These are phyloP conservation scores for Oryza longistaminata DNA, from an alignment of 176 grass and related monocot species.

Conservation along the genomic window DNA sequence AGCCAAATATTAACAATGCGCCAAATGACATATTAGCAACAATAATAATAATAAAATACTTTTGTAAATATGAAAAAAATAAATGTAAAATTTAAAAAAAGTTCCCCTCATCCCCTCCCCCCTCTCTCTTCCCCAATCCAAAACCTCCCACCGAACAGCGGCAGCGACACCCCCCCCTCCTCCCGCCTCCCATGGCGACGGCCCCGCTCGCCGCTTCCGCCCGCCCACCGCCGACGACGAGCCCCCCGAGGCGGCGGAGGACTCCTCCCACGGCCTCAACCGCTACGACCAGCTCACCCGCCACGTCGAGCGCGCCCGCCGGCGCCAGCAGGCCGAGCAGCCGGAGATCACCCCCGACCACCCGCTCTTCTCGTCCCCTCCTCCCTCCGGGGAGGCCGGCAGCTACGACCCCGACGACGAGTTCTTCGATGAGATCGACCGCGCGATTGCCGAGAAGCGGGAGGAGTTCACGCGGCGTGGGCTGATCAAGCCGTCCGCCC, in stretches of 20 bases:
- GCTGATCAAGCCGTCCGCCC: constrained; percentile 44
- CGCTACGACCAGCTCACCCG: constrained; percentile 63
- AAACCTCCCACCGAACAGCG: constrained; percentile 23
- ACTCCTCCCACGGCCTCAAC: constrained; percentile 79
- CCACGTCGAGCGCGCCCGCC: constrained; percentile 62
- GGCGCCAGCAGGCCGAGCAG: constrained; percentile 47
- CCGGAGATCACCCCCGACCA: constrained; percentile 55
- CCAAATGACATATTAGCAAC: no score
- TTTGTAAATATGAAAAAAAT: no score
- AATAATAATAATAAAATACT: no score
- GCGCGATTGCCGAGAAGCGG: constrained; percentile 72
- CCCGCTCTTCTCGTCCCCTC: constrained; percentile 44
- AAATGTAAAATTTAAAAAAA: no score
- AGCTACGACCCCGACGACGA: constrained; percentile 62
- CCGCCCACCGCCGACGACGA: constrained; percentile 71
- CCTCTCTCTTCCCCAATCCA: constrained; percentile 37
- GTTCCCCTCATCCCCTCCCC: no score
- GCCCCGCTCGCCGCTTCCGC: constrained; percentile 41
- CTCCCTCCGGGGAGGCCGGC: constrained; percentile 6
- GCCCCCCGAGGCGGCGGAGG: constrained; percentile 85
- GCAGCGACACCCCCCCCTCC: not conserved
- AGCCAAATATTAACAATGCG: no score
- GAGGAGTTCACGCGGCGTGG: constrained; percentile 70
- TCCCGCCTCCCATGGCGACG: constrained; percentile 44
- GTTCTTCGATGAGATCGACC: constrained; percentile 82